A percentile compares a stretch with the other conserved stretches of the same genome.
phyloP scores from a whole-genome alignment of 2,329 filamentous ascomycete genomes.

The Beauveria sp. region DNA sequence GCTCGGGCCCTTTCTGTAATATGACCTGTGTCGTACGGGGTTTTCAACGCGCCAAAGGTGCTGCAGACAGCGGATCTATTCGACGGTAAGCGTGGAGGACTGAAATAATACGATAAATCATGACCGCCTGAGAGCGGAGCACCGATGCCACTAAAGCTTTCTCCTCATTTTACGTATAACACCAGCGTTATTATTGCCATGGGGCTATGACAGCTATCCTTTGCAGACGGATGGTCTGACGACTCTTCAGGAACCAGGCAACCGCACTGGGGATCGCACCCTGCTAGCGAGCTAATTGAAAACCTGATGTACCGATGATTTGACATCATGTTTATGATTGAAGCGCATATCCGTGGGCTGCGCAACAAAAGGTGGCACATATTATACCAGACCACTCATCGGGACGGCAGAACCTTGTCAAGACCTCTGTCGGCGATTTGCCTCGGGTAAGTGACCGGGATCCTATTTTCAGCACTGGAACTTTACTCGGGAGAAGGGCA shows the following conservation, averaged over 20 bases:
- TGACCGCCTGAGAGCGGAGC: background rate
- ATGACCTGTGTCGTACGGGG: background rate
- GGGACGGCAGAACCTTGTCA: background rate
- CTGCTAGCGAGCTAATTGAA: background rate
- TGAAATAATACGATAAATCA: background rate
- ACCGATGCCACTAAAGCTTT: background rate
- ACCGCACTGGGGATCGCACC: background rate
- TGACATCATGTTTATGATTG: constrained; percentile 1
- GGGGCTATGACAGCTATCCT: background rate
- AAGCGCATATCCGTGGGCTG: background rate
- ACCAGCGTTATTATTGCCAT: background rate
- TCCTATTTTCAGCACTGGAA: constrained; percentile 3
- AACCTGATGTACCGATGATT: background rate
- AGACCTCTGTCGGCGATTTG: background rate
- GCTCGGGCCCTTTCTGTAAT: background rate
- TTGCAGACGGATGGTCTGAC: background rate
- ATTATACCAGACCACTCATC: background rate
- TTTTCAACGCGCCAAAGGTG: background rate
- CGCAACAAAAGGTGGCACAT: background rate
- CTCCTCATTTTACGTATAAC: background rate
- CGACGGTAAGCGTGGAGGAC: background rate
- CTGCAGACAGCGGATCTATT: background rate
- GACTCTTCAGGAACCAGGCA: background rate
- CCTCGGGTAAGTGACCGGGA: background rate
- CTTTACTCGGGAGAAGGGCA: background rate